Evolutionary conservation across 2,329 filamentous ascomycete genomes (phyloP).

Genomic region (Botrytis byssoidea): DNA sequence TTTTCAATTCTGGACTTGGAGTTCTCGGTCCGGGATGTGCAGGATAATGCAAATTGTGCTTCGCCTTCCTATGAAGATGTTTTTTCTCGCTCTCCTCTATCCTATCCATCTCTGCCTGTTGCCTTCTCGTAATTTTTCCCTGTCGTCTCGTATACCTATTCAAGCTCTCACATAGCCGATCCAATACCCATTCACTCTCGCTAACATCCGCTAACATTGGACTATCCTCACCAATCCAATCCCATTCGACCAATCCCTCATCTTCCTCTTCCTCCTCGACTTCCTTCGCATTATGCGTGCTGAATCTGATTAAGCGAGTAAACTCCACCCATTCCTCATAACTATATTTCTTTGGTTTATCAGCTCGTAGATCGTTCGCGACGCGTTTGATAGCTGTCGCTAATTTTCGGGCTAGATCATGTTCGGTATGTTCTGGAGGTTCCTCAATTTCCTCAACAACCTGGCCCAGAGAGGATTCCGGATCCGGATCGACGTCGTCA

Average conservation of each 20-base stretch:
- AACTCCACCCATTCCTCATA: constrained; percentile 71
- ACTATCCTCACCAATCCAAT: constrained; percentile 69
- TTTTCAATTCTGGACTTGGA: not conserved
- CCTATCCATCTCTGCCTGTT: not conserved
- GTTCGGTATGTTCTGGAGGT: constrained; percentile 39
- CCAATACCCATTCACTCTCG: constrained; percentile 67
- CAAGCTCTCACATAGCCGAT: constrained; percentile 64
- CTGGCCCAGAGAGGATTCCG: constrained; percentile 17
- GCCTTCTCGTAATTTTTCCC: constrained; percentile 28
- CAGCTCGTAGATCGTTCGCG: constrained; percentile 51
- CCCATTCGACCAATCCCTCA: constrained; percentile 64
- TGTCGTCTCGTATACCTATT: constrained; percentile 41
- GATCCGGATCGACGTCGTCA: not conserved
- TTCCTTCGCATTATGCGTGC: constrained; percentile 38
- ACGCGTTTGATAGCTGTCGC: constrained; percentile 55
- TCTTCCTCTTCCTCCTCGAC: constrained; percentile 49
- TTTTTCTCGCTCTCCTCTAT: not conserved
- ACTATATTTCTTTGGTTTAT: constrained; percentile 52
- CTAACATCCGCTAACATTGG: constrained; percentile 62
- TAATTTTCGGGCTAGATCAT: constrained; percentile 54
- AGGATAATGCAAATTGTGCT: constrained; percentile 12
- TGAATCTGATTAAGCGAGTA: constrained; percentile 61
- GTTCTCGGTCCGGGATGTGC: constrained; percentile 11
- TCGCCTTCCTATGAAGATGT: constrained; percentile 2
- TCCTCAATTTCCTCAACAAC: constrained; percentile 41